Percentiles rank a stretch among this genome's conserved stretches.
Evolutionary conservation across 208 protist species (phyloP).

Genomic region (Leishmania lainsoni): DNA sequence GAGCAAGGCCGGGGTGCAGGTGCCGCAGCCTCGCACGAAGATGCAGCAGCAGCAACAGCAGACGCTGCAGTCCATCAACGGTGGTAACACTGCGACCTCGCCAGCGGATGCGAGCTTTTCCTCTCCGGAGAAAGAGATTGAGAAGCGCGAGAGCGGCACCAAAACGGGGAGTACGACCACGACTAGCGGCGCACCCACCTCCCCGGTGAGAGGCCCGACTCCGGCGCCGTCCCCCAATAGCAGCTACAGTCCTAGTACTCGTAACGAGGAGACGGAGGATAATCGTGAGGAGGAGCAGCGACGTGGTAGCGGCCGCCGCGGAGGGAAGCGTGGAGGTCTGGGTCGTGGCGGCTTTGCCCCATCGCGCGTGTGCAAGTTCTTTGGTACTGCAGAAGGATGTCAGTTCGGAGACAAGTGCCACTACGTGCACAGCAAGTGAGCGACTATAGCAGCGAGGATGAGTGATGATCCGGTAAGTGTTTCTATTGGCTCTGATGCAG

Average conservation of each 20-base stretch:
- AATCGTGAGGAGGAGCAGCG: constrained; percentile 36
- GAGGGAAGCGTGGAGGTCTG: constrained; percentile 25
- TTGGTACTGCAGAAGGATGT: constrained; percentile 42
- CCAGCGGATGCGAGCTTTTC: constrained; percentile 32
- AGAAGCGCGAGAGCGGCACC: constrained; percentile 17
- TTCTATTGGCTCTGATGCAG: neutral
- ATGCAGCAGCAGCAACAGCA: constrained; percentile 51
- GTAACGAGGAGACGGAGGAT: constrained; percentile 28
- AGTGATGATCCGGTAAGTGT: neutral
- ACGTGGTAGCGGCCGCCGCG: constrained; percentile 28
- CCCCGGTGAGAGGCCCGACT: neutral
- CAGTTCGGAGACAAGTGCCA: constrained; percentile 50
- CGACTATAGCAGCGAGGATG: neutral
- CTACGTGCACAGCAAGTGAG: constrained; percentile 38
- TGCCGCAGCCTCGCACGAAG: constrained; percentile 71
- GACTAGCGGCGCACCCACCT: neutral
- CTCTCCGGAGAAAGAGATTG: constrained; percentile 31
- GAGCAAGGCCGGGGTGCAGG: constrained; percentile 41
- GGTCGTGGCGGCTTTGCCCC: constrained; percentile 19
- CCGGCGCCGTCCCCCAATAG: constrained; percentile 11
- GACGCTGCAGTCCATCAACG: constrained; percentile 14
- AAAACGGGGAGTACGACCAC: constrained; percentile 11
- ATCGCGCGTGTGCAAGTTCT: constrained; percentile 35
- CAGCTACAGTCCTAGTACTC: constrained; percentile 17
- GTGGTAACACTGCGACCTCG: constrained; percentile 23